Evolutionary conservation across 139 green algal species (phyloP).

Genomic region (Chlamydomonas eustigma): DNA sequence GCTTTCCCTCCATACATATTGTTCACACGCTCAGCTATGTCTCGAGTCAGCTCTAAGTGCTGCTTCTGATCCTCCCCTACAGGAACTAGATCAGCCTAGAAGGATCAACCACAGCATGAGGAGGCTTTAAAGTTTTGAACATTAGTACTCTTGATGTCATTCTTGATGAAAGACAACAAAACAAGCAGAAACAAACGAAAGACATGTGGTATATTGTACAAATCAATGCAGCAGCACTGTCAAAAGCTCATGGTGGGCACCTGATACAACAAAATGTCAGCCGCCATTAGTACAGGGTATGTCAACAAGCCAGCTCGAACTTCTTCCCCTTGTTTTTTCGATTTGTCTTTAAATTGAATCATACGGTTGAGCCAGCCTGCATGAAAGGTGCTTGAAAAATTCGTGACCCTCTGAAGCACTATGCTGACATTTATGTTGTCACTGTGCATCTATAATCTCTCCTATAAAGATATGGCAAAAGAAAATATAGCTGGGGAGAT

Average conservation of each 20-base stretch:
- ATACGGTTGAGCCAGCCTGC: constrained; percentile 91
- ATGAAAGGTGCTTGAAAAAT: background rate
- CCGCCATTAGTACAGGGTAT: constrained; percentile 98
- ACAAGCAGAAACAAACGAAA: too few species aligned
- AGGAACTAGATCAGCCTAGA: constrained; percentile 90
- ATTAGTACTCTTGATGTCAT: too few species aligned
- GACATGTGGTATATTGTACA: too few species aligned
- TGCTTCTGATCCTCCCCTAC: constrained; percentile 98
- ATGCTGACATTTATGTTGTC: background rate
- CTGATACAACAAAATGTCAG: constrained; percentile 98
- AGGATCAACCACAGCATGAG: background rate
- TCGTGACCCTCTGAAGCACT: background rate
- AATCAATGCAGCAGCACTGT: too few species aligned
- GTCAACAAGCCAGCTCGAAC: constrained; percentile 91
- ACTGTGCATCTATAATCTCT: background rate
- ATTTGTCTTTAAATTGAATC: constrained; percentile 87
- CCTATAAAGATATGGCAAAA: constrained; percentile 89
- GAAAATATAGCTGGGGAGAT: constrained; percentile 90
- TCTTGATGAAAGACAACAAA: background rate
- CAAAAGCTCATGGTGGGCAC: too few species aligned
- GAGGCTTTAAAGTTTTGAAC: too few species aligned
- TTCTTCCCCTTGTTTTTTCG: constrained; percentile 78
- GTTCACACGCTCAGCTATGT: constrained; percentile 86
- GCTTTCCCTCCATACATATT: constrained; percentile 82
- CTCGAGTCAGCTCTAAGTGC: constrained; percentile 87